Evolutionary conservation across 306 rosid genomes (phyloP), one percentile per base, ranked within the genome.

Genomic region (Medicago lupulina): DNA sequence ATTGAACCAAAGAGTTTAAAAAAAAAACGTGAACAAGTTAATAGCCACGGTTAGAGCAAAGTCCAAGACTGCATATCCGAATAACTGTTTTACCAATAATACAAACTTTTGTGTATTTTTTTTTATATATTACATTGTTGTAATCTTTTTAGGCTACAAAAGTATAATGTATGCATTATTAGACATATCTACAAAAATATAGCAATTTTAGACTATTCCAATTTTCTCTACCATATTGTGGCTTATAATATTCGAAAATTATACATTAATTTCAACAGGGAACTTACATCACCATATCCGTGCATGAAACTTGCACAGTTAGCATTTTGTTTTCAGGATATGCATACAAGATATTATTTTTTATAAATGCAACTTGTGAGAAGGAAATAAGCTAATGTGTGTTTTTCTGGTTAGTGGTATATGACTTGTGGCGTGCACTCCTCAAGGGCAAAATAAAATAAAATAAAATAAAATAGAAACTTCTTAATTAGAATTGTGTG

Each of bases 321-420:
- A 70, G 11, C 19, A 18, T 25, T 69, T 71, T 17, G 51, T 70
- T 34, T 59, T 34, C 51, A 59, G 61, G 40, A 28, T 6, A 76
- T 70, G 14, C 2, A 28, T 67, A 44, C 55, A 74, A 62, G 85
- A 84, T 84, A 84, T 77, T 6, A 31, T 81, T 69, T 77, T 62
- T 77, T 36, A 77, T 80, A 70, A 70, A 69, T 63, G 69, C 87
- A 81, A 81, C 49, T 84, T 70, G 83, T 28, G 50, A 64, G 62
- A 70, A 44, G 46, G 47, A 77, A 69, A 74, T 73, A 71, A 73
- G 73, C 74, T 50, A 69, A 70, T 65, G 10, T 46, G 50, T 49
- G 67, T 2, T 57, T 28, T 67, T 50, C 11, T 28, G 60, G 59
- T 65, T 12, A 66, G 65, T 83, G 44, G 65, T 58, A 25, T 71